A percentile compares a stretch with the other conserved stretches of the same genome.
phyloP scores from a whole-genome alignment of 2,329 filamentous ascomycete species.

The Penicillium sp. region DNA sequence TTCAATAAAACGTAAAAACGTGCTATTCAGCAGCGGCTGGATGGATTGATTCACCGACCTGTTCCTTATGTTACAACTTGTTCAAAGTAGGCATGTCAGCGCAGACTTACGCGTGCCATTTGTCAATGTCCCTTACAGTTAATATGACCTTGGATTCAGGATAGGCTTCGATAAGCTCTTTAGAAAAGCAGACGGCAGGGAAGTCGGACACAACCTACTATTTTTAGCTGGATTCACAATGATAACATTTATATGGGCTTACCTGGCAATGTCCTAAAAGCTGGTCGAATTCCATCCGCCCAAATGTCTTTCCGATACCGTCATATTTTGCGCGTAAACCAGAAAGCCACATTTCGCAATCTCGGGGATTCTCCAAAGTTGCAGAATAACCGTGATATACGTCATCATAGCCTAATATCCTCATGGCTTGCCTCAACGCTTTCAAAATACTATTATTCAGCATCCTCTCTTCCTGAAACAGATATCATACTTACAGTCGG shows the following conservation, averaged over 20 bases:
- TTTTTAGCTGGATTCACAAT: too few species aligned
- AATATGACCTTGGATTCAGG: neutral
- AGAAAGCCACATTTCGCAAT: conserved; percentile 61
- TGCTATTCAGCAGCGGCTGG: too few species aligned
- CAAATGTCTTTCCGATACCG: conserved; percentile 48
- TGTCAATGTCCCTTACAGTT: neutral
- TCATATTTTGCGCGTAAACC: conserved; percentile 63
- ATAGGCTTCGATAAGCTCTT: neutral
- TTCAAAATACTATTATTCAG: conserved; percentile 54
- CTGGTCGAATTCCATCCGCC: neutral
- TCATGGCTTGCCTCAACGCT: conserved; percentile 30
- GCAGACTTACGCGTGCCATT: too few species aligned
- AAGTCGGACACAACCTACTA: neutral
- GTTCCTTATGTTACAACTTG: too few species aligned
- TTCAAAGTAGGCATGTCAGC: too few species aligned
- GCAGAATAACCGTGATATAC: conserved; percentile 68
- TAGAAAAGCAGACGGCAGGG: neutral
- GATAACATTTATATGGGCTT: too few species aligned
- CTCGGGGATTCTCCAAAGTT: conserved; percentile 63
- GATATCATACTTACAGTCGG: too few species aligned
- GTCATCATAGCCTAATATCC: conserved; percentile 64
- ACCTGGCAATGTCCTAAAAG: too few species aligned
- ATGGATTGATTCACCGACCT: too few species aligned
- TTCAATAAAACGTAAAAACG: too few species aligned
- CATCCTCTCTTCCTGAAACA: too few species aligned